Evolutionary conservation across 768 basidiomycete genomes (phyloP), one percentile per base, ranked within the genome.

Genomic region (Mycena olivaceomarginata): DNA sequence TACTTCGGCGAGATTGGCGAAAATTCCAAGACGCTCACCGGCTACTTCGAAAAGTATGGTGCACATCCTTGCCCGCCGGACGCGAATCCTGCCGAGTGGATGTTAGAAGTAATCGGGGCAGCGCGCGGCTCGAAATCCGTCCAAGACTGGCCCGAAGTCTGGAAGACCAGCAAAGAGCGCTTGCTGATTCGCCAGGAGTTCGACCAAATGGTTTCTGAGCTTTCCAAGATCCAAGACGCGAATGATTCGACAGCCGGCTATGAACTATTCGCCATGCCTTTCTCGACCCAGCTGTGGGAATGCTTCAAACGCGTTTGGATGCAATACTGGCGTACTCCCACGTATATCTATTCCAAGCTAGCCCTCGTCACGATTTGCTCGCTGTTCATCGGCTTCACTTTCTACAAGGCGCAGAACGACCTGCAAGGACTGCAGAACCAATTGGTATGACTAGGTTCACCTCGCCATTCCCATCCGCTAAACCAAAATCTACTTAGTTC

Each of bases 1-100:
- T 92, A 92, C 83, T 90, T 90, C 74, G 90, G 91, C n/a, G 90
- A 91, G n/a, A 83, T 93, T 48, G 93, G 93, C 12, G 79, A 84
- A 41, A 90, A 92, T 74, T 85, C 92, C 0, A 77, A 83, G 60
- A 89, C 89, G 0, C 82, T 94, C 59, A 88, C 92, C 70, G 82
- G 85, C 20, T 95, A 95, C 84, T 93, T 95, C 77, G 91, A 93
- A 82, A 79, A 82, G 8, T 90, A 91, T 67, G 93, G 93, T 22
- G 91, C 89, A 2, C 83, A 87, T 5, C 77, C 80, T 10, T 94
- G 94, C 72, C 87, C 87, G 0, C 80, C 86, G 6, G 86, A 89
- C 10, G 93, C 89, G 80, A 95, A 95, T 80, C 93, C 93, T 4
- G 89, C 90, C n/a, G 90, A 91, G 79, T 89, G 85, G 83, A 85